Evolutionary conservation across 495 filamentous ascomycete species (phyloP), one percentile per base, ranked within the genome.

Genomic region (Penicillium argentinense): DNA sequence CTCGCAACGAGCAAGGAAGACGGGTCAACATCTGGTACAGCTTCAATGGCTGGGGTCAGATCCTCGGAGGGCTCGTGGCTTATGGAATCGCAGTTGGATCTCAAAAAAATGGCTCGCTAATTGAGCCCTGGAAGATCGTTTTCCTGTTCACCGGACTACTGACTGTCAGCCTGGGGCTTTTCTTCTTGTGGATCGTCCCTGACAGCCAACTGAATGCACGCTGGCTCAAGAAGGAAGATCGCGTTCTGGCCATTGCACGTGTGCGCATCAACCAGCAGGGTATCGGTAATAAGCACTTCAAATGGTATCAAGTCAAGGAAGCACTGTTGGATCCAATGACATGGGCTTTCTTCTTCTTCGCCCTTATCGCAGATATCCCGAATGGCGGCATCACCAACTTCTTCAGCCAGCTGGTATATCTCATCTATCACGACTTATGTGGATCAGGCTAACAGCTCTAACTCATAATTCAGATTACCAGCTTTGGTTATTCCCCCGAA

Each of bases 351-450:
- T 72, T 78, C 25, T 71, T 82, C 34, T 83, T 76, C 45, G 74
- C 78, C 4, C 57, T 80, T 16, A 63, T 80, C 24, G 72, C 69
- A 11, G 74, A 81, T 49, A 83, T 85, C 34, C 79, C 80, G 7
- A 82, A 83, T 49, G 78, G 81, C 16, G 84, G 82, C 4, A 72
- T 88, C 39, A 76, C 67, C 24, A 87, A 85, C 45, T 88, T 86
- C 62, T 36, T 36, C 14, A 36, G 33, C 17, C 33, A 36, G n/a
- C 9, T 36, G 33, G 33, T 36, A 22, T 3, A 18, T 18, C 2
- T 21, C 11, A 3, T 1, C 2, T 6, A 33, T 33, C 2, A 13
- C 30, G 25, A 26, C 17, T 33, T 16, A 9, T 13, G 13, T 7
- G 1, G 3, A 7, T 16, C 7, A 3, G 13, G 1, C 29, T 33